These are phyloP conservation scores for Aspergillus sparsus DNA, from an alignment of 495 filamentous ascomycete genomes.

Conservation along the genomic window DNA sequence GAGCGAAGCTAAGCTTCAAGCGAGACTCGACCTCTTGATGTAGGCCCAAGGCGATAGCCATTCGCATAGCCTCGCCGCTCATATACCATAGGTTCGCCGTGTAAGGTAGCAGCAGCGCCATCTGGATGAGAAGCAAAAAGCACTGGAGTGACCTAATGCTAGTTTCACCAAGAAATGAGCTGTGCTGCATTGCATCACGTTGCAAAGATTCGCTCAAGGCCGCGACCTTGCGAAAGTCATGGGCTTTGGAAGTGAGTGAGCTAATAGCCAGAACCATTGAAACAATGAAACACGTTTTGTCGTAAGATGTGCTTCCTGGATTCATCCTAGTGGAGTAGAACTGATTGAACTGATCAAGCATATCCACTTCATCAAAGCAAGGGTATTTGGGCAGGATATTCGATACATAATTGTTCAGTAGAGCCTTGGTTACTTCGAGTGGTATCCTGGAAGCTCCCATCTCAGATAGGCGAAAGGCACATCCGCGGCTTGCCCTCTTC, in stretches of 20 bases:
- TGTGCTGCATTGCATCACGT: not conserved
- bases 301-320: not conserved
- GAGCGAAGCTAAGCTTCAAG: not conserved
- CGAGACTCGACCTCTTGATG: not conserved
- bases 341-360: not conserved
- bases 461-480: not conserved
- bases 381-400: not conserved
- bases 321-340: not conserved
- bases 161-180: not conserved
- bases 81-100: slow-evolving; percentile 1
- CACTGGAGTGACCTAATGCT: not conserved
- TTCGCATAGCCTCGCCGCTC: slow-evolving; percentile 2
- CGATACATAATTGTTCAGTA: not conserved
- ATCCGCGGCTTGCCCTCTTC: not conserved
- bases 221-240: slow-evolving; percentile 1
- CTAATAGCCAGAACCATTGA: slow-evolving; percentile 3
- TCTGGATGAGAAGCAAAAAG: not conserved
- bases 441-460: not conserved
- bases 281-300: not conserved
- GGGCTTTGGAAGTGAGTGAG: not conserved
- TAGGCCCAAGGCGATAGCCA: not conserved
- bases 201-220: not conserved
- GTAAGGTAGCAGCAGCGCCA: not conserved
- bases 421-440: not conserved
- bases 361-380: not conserved